These are phyloP conservation scores for Lachnellula willkommii DNA, from an alignment of 2,329 filamentous ascomycete genomes.

Conservation along the genomic window DNA sequence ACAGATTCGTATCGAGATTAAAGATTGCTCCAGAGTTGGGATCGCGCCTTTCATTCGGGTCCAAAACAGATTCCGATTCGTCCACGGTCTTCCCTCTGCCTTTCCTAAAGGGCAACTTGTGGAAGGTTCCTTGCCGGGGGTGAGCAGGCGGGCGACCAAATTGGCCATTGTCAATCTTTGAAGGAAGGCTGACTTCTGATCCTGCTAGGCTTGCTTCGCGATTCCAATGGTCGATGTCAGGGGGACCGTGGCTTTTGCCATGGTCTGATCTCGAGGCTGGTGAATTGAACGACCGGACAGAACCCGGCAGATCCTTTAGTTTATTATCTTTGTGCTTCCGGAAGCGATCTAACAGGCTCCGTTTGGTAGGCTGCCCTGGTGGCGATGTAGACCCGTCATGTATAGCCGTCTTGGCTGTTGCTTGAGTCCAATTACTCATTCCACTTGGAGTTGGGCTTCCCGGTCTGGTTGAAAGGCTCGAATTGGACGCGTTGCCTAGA, in stretches of 20 bases:
- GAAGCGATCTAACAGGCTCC: conserved; percentile 29
- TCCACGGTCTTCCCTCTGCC: conserved; percentile 46
- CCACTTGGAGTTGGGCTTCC: conserved; percentile 78
- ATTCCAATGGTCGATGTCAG: conserved; percentile 27
- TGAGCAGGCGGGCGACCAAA: conserved; percentile 6
- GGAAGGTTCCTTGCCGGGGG: conserved; percentile 28
- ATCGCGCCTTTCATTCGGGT: conserved; percentile 17
- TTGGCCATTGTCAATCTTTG: conserved; percentile 19
- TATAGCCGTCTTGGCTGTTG: conserved; percentile 13
- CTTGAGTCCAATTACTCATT: conserved; percentile 50
- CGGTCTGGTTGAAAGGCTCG: conserved; percentile 51
- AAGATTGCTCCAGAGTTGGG: conserved; percentile 51
- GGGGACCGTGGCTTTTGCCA: conserved; percentile 20
- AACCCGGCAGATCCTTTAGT: conserved; percentile 46
- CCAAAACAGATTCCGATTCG: conserved; percentile 49
- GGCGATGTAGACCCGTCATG: conserved; percentile 46
- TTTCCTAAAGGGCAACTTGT: conserved; percentile 59
- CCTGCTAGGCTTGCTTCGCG: conserved; percentile 27
- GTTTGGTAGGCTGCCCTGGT: conserved; percentile 27
- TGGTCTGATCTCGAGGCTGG: conserved; percentile 13
- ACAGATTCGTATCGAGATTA: conserved; percentile 79
- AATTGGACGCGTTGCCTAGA: conserved; percentile 25
- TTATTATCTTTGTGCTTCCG: conserved; percentile 45
- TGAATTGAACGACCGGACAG: conserved; percentile 47
- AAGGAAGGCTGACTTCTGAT: conserved; percentile 24